A percentile compares a stretch with the other conserved stretches of the same genome.
Conservation (phyloP, 2,329 filamentous ascomycete genomes). For the Knufia petricola region DNA sequence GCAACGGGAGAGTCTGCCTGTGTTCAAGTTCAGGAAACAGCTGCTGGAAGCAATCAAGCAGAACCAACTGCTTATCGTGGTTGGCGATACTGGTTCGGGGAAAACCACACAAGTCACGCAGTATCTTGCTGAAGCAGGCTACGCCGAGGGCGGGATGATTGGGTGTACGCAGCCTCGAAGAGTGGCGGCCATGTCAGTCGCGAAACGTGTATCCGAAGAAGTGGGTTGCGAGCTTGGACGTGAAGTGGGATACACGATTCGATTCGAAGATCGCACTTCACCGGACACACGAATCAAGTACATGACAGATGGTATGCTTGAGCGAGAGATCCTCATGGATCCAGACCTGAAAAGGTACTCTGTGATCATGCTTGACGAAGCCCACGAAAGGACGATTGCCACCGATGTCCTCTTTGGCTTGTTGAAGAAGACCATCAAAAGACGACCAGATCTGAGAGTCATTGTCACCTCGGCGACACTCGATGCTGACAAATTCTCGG, state of each 20-base stretch:
- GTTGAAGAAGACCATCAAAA: conserved; percentile 83
- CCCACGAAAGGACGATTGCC: conserved; percentile 91
- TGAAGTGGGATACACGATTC: conserved; percentile 93
- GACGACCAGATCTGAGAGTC: conserved; percentile 77
- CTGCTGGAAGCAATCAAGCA: conserved; percentile 76
- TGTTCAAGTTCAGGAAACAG: conserved; percentile 78
- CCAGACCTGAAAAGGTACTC: conserved; percentile 83
- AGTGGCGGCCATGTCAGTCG: conserved; percentile 97
- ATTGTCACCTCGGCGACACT: conserved; percentile 96
- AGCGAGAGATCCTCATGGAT: conserved; percentile 88
- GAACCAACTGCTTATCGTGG: conserved; percentile 89
- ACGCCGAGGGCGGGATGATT: conserved; percentile 78
- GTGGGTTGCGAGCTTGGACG: conserved; percentile 83
- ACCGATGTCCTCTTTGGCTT: conserved; percentile 93
- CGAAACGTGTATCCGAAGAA: conserved; percentile 92
- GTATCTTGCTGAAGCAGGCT: conserved; percentile 91
- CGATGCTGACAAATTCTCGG: conserved; percentile 93
- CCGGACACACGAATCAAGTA: conserved; percentile 92
- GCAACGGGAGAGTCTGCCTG: conserved; percentile 79
- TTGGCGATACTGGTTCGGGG: conserved; percentile 92
- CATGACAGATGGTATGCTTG: conserved; percentile 98
- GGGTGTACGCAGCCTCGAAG: conserved; percentile 92
- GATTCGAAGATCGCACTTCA: conserved; percentile 90
- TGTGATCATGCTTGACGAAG: conserved; percentile 96
- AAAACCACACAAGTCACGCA: conserved; percentile 97